Percentiles rank a stretch among this genome's conserved stretches.
These are phyloP conservation scores for Rhododendron ovatum DNA, from an alignment of 148 eudicot species.

Conservation along the genomic window DNA sequence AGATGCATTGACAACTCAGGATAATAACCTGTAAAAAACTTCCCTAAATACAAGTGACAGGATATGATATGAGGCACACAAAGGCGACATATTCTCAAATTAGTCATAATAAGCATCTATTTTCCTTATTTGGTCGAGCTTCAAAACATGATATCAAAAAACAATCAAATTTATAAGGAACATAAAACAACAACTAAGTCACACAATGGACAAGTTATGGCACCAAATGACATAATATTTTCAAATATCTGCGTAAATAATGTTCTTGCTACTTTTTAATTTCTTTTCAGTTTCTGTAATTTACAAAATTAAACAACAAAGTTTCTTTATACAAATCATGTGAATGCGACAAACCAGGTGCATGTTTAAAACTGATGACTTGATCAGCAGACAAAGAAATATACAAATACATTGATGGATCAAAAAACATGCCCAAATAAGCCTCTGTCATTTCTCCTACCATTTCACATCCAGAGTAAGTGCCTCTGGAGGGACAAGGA, in stretches of 20 bases:
- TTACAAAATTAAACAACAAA: slow-evolving; percentile 14
- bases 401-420: not conserved
- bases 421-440: not conserved
- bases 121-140: not conserved
- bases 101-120: not conserved
- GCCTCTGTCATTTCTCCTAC: slow-evolving; percentile 16
- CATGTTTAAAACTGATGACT: not conserved
- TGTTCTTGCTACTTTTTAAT: not conserved
- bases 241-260: not conserved
- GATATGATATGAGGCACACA: not conserved
- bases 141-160: not conserved
- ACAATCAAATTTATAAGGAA: not conserved
- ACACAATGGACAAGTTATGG: not conserved
- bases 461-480: slow-evolving; percentile 54
- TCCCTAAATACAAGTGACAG: not conserved
- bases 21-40: not conserved
- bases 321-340: slow-evolving; percentile 7
- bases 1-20: not conserved
- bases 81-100: not conserved
- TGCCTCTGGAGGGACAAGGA: slow-evolving; percentile 48
- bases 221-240: not conserved
- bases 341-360: not conserved
- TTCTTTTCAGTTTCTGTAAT: slow-evolving; percentile 3
- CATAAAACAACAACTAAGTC: not conserved
- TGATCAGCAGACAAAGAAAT: not conserved